Conservation (phyloP, 1,284 basidiomycete genomes). For the Ustilago loliicola region DNA sequence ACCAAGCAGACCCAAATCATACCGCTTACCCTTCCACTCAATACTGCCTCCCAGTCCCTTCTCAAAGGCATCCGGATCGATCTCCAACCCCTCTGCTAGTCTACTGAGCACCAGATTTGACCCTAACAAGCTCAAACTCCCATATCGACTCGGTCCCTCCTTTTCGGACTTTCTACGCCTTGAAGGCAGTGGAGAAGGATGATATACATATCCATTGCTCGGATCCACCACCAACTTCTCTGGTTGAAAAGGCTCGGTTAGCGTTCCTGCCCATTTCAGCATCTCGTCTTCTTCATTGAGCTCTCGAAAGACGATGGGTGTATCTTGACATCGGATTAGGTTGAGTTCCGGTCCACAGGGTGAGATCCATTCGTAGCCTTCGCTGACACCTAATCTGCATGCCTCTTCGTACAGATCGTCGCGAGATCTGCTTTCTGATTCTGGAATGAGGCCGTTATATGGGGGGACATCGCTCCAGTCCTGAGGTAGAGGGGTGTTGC, state of each 20-base stretch:
- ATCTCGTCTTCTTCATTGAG: constrained; percentile 43
- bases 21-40: constrained; percentile 40
- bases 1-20: constrained; percentile 23
- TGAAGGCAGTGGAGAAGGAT: constrained; percentile 61
- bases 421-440: constrained; percentile 15
- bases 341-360: constrained; percentile 68
- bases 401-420: constrained; percentile 21
- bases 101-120: constrained; percentile 60
- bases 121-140: constrained; percentile 60
- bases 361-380: constrained; percentile 67
- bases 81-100: constrained; percentile 54
- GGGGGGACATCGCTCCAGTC: constrained; percentile 32
- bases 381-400: constrained; percentile 23
- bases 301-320: constrained; percentile 68
- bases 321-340: constrained; percentile 64
- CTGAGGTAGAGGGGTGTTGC: constrained; percentile 3
- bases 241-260: constrained; percentile 55
- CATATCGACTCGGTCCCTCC: constrained; percentile 24
- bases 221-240: constrained; percentile 55
- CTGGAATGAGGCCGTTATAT: constrained; percentile 27
- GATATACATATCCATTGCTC: constrained; percentile 67
- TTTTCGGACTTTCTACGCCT: neutral
- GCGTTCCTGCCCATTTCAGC: constrained; percentile 61
- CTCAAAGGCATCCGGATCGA: constrained; percentile 39
- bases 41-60: constrained; percentile 40